Percentiles rank a stretch among this genome's conserved stretches.
These are phyloP conservation scores for Cytospora paraplurivora DNA, from an alignment of 2,329 filamentous ascomycete genomes.

Conservation along the genomic window DNA sequence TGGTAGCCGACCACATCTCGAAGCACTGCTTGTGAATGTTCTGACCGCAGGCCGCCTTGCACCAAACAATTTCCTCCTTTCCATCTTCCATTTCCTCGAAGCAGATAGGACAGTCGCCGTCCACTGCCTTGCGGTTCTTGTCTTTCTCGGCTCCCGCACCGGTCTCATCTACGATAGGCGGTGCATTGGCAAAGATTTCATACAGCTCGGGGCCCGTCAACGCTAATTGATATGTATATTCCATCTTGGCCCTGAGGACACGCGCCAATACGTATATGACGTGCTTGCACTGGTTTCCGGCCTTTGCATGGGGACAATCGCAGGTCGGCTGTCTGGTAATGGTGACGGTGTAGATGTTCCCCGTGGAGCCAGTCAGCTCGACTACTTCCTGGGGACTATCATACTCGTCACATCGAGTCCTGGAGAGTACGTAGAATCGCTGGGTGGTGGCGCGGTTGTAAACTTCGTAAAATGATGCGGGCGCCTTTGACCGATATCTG, in stretches of 20 bases:
- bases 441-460: conserved; percentile 46
- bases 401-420: conserved; percentile 40
- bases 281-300: conserved; percentile 66
- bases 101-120: conserved; percentile 62
- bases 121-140: conserved; percentile 50
- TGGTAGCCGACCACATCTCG: conserved; percentile 55
- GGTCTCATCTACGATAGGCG: conserved; percentile 47
- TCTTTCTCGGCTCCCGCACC: conserved; percentile 31
- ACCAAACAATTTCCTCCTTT: conserved; percentile 50
- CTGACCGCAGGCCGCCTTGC: conserved; percentile 54
- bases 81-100: conserved; percentile 47
- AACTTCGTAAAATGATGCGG: conserved; percentile 41
- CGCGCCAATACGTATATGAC: conserved; percentile 61
- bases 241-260: conserved; percentile 58
- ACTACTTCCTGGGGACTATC: conserved; percentile 54
- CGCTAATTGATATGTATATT: conserved; percentile 64
- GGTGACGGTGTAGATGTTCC: conserved; percentile 64
- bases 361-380: conserved; percentile 64
- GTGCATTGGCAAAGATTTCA: conserved; percentile 58
- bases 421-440: conserved; percentile 49
- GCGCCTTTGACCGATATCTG: conserved; percentile 39
- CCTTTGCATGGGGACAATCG: conserved; percentile 55
- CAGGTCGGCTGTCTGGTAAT: conserved; percentile 56
- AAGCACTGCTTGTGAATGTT: conserved; percentile 59
- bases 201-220: conserved; percentile 61